A percentile compares a stretch with the other conserved stretches of the same genome.
These are phyloP conservation scores for Solanum tarapatanum DNA, from an alignment of 257 asterid species.

Conservation along the genomic window DNA sequence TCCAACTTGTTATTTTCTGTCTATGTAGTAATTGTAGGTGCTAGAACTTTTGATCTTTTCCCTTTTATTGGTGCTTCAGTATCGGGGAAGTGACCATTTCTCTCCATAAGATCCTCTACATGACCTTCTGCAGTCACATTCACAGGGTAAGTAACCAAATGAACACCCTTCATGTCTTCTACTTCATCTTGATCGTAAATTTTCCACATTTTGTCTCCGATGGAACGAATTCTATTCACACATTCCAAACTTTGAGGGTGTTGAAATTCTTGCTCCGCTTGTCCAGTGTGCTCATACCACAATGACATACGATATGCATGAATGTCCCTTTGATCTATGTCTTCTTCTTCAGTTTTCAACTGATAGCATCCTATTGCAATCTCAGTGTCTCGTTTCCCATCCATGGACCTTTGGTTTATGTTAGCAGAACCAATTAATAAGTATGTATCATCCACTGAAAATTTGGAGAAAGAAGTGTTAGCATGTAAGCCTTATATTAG, in stretches of 20 bases:
- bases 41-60: conserved; percentile 48
- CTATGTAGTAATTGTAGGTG: conserved; percentile 63
- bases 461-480: background rate
- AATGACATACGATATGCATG: conserved; percentile 63
- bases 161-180: conserved; percentile 65
- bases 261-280: conserved; percentile 29
- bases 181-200: conserved; percentile 51
- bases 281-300: conserved; percentile 80
- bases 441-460: conserved; percentile 70
- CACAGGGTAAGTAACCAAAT: conserved; percentile 60
- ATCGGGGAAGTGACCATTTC: conserved; percentile 49
- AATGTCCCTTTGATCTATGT: conserved; percentile 22
- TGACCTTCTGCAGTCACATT: conserved; percentile 36
- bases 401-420: conserved; percentile 90
- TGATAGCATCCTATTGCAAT: conserved; percentile 83
- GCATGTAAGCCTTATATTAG: background rate
- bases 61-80: conserved; percentile 53
- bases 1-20: background rate
- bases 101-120: conserved; percentile 42
- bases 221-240: conserved; percentile 28
- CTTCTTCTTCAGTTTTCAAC: conserved; percentile 22
- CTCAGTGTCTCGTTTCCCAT: conserved; percentile 79
- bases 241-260: conserved; percentile 62
- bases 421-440: conserved; percentile 80
- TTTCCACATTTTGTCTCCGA: conserved; percentile 73